These are phyloP conservation scores for Endoconidiophora laricicola DNA, from an alignment of 2,329 filamentous ascomycete genomes.

Conservation along the genomic window DNA sequence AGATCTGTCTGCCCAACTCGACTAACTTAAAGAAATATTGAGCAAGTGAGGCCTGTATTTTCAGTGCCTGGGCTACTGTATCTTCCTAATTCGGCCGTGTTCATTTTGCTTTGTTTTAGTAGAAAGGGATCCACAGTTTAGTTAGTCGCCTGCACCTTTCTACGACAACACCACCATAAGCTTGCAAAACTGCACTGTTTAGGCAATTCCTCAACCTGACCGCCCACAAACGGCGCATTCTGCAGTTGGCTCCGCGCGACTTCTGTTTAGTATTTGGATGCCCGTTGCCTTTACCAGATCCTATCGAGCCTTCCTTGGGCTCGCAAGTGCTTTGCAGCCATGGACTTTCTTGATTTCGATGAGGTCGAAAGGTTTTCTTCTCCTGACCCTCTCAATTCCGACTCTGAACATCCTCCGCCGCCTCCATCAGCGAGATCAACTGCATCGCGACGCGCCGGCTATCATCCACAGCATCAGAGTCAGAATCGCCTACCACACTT, in stretches of 20 bases:
- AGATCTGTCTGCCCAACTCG: no score
- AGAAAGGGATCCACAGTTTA: no score
- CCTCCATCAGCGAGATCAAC: neutral
- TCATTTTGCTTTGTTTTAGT: neutral
- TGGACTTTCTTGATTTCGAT: neutral
- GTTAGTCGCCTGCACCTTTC: no score
- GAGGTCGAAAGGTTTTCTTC: conserved; percentile 5
- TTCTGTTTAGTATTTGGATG: no score
- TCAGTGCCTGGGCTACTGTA: neutral
- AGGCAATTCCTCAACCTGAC: no score
- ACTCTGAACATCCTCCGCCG: conserved; percentile 3
- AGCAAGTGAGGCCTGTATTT: no score
- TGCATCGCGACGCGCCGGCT: conserved; percentile 6
- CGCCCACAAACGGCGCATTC: neutral
- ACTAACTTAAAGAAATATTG: no score
- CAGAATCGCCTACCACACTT: neutral
- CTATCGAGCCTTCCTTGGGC: neutral
- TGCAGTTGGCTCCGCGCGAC: neutral
- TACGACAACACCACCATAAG: no score
- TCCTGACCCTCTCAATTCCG: conserved; percentile 12
- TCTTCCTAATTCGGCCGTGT: neutral
- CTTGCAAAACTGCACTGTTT: no score
- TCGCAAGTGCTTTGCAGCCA: neutral
- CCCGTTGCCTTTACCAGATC: neutral
- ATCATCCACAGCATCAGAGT: neutral